phyloP scores from a whole-genome alignment of 352 stramenopile species.

The Phytopythium delawarense region DNA sequence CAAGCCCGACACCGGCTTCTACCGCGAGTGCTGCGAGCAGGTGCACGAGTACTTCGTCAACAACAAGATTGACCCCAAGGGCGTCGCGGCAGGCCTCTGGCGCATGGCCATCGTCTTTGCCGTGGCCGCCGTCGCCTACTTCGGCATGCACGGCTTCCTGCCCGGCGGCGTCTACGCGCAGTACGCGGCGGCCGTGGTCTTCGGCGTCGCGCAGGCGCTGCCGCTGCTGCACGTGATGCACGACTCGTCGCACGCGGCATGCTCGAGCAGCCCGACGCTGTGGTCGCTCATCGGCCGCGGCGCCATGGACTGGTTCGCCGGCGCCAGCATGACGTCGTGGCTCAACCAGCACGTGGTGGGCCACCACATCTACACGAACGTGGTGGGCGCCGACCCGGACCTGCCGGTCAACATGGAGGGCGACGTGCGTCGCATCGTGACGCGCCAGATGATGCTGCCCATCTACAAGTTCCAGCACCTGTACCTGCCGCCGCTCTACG shows the following conservation, averaged over 20 bases:
- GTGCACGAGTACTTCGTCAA: conserved; percentile 88
- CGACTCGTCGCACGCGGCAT: conserved; percentile 89
- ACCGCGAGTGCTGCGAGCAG: conserved; percentile 80
- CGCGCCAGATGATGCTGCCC: conserved; percentile 78
- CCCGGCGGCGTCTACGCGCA: conserved; percentile 52
- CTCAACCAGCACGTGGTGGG: conserved; percentile 95
- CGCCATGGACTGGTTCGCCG: conserved; percentile 90
- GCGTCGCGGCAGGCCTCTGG: conserved; percentile 72
- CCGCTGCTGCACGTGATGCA: conserved; percentile 92
- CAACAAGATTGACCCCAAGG: conserved; percentile 89
- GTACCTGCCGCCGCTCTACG: conserved; percentile 93
- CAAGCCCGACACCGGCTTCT: conserved; percentile 91
- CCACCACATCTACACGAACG: conserved; percentile 96
- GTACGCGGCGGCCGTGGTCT: conserved; percentile 75
- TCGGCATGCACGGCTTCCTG: conserved; percentile 69
- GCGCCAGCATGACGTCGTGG: conserved; percentile 91
- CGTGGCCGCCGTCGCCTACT: conserved; percentile 57
- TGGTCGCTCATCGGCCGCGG: conserved; percentile 76
- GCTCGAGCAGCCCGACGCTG: conserved; percentile 68
- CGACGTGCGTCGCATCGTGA: conserved; percentile 83
- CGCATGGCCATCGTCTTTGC: conserved; percentile 83
- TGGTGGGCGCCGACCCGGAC: conserved; percentile 91
- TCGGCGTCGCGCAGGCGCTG: conserved; percentile 87
- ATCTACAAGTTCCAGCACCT: conserved; percentile 92
- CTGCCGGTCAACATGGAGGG: conserved; percentile 86